Base-by-base conservation (phyloP, 176 grass and related monocot genomes). In the Juncus inflexus region DNA sequence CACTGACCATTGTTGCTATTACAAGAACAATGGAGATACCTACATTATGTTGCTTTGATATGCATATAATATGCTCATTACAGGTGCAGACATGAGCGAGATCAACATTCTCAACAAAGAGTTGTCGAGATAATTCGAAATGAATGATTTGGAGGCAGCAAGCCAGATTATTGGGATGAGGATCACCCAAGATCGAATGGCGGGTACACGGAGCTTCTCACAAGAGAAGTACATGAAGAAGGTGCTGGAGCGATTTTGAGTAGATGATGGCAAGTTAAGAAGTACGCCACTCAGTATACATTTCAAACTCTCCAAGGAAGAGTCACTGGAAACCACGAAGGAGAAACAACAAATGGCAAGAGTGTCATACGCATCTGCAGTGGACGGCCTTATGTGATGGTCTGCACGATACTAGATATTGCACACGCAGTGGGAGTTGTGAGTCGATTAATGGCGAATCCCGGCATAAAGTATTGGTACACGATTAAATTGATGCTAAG, bases 161-260 rank as follows among this genome's bases (percentile, higher is more conserved):
- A 54, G 50, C 12, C 5, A 69, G 3, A 69, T 69, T 15, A 1
- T 69, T 69, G 65, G 40, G 15, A 69, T 69, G 37, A 3, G 42
- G 3, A 69, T 69, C 13, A 51, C 15, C 4, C 3, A 50, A 28
- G 5, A 69, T 35, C 41, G 13, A 9, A 12, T 12, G 49, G 65
- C 1, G 3, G 15, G 40, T n/a, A 69, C 2, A n/a, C 39, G 50
- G 1, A 14, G 7, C 4, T 6, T 69, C 1, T 14, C 65, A 11
- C 65, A 69, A 16, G 65, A 69, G 13, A 35, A 45, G 0, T 69
- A 69, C 42, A 52, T 69, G 3, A n/a, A 69, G 12, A 69, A 69
- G 35, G 42, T 69, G 42, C 0, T 69, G 0, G 40, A 69, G 40
- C 41, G 6, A 35, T 69, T 69, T 16, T 9, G 3, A 15, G 50